A percentile compares a stretch with the other conserved stretches of the same genome.
phyloP scores from a whole-genome alignment of 2,329 filamentous ascomycete species.

The Diaporthe helianthi region DNA sequence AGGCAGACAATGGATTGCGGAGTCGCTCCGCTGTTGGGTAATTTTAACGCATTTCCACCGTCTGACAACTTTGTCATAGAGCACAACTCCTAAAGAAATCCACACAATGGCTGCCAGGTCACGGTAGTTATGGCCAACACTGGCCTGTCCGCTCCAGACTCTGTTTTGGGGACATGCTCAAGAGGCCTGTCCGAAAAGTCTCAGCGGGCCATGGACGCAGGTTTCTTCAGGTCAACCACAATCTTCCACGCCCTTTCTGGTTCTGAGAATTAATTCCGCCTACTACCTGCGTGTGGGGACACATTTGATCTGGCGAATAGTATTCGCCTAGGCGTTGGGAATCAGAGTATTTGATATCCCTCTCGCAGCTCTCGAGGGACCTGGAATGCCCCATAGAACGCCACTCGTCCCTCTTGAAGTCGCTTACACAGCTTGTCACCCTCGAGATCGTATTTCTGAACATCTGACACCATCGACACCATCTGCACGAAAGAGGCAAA shows the following conservation, averaged over 20 bases:
- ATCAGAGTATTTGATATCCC: background rate
- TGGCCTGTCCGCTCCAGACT: background rate
- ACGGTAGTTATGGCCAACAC: background rate
- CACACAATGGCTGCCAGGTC: background rate
- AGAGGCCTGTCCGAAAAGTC: background rate
- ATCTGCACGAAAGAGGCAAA: constrained; percentile 14
- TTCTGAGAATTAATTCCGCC: background rate
- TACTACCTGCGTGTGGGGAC: background rate
- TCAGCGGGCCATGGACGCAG: background rate
- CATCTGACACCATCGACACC: constrained; percentile 8
- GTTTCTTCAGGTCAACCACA: background rate
- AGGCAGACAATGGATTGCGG: background rate
- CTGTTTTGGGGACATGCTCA: no score
- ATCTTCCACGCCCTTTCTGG: background rate
- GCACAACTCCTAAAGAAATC: no score
- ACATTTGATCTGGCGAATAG: background rate
- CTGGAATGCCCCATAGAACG: constrained; percentile 2
- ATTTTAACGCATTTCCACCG: background rate
- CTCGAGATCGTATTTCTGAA: constrained; percentile 12
- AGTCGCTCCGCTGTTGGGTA: no score
- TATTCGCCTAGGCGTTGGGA: no score
- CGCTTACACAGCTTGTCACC: constrained; percentile 3
- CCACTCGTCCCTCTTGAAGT: constrained; percentile 4
- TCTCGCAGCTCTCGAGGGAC: background rate
- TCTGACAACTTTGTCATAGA: background rate